Evolutionary conservation across 2,329 filamentous ascomycete genomes (phyloP).

Genomic region (Fusarium graminum): DNA sequence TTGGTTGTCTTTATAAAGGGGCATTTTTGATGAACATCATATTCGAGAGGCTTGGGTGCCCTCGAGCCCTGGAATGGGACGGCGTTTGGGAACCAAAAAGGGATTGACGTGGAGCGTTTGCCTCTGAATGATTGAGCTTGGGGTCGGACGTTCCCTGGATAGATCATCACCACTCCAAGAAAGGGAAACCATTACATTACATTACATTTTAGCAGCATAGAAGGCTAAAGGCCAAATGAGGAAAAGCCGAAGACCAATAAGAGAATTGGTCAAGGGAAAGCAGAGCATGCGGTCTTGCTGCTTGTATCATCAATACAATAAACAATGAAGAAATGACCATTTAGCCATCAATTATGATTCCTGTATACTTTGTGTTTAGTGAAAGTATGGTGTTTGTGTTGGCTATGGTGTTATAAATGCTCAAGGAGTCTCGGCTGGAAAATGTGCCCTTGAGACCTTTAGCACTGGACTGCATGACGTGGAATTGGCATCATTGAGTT

Average conservation of each 20-base stretch:
- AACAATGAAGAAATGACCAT: constrained; percentile 35
- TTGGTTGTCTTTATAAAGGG: constrained; percentile 42
- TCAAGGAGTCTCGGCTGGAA: too few relatives aligned
- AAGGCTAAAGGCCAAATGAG: constrained; percentile 29
- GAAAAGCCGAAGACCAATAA: constrained; percentile 19
- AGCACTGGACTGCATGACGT: constrained; percentile 15
- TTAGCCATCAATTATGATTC: constrained; percentile 29
- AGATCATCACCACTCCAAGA: constrained; percentile 65
- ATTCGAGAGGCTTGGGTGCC: constrained; percentile 36
- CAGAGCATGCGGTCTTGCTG: constrained; percentile 49
- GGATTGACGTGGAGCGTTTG: constrained; percentile 44
- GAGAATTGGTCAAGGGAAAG: constrained; percentile 40
- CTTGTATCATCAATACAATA: constrained; percentile 51
- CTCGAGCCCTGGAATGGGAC: constrained; percentile 42
- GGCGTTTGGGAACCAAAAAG: constrained; percentile 50
- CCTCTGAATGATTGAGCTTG: constrained; percentile 46
- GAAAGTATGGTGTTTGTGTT: not conserved
- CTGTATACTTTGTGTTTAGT: constrained; percentile 6
- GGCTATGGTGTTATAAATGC: not conserved
- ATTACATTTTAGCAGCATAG: constrained; percentile 48
- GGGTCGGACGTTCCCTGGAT: constrained; percentile 51
- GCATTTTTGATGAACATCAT: constrained; percentile 34
- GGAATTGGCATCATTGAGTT: constrained; percentile 32
- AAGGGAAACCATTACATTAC: constrained; percentile 48
- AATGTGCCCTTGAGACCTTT: not conserved